Evolutionary conservation across 129 eudicot species (phyloP).

Genomic region (Rutidosis leptorrhynchoides): DNA sequence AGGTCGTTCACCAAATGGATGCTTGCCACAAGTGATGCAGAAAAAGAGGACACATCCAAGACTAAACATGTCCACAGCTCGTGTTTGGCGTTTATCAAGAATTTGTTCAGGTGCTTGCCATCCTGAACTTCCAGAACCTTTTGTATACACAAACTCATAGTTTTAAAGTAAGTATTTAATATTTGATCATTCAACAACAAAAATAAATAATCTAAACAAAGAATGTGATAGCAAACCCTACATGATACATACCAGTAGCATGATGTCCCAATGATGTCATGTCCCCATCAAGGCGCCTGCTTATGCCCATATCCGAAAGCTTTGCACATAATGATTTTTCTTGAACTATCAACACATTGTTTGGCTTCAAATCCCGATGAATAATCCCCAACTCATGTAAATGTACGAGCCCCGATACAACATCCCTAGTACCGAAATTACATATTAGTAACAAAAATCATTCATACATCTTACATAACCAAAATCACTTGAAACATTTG

Average conservation of each 20-base stretch:
- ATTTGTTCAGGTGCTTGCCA: conserved; percentile 99
- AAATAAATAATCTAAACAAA: too few species aligned
- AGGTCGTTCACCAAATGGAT: conserved; percentile 86
- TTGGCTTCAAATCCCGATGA: conserved; percentile 90
- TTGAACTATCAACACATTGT: conserved; percentile 73
- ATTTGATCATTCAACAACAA: too few species aligned
- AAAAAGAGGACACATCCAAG: conserved; percentile 83
- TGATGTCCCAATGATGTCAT: conserved; percentile 85
- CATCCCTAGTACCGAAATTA: conserved; percentile 51
- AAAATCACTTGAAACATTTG: background rate
- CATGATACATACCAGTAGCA: conserved; percentile 81
- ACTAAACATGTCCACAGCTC: conserved; percentile 89
- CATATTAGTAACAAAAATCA: background rate
- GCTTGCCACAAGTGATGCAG: conserved; percentile 92
- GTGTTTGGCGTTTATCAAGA: conserved; percentile 87
- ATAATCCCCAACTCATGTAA: conserved; percentile 86
- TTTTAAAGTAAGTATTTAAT: background rate
- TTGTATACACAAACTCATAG: conserved; percentile 8
- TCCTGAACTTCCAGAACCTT: conserved; percentile 95
- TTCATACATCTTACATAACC: conserved; percentile 1
- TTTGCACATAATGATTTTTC: conserved; percentile 60
- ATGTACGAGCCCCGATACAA: conserved; percentile 78
- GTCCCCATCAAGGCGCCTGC: conserved; percentile 85
- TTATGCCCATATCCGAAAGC: conserved; percentile 98
- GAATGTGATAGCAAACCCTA: too few species aligned